These are phyloP conservation scores for Cordyceps tenuipes DNA, from an alignment of 2,329 filamentous ascomycete species.

Conservation along the genomic window DNA sequence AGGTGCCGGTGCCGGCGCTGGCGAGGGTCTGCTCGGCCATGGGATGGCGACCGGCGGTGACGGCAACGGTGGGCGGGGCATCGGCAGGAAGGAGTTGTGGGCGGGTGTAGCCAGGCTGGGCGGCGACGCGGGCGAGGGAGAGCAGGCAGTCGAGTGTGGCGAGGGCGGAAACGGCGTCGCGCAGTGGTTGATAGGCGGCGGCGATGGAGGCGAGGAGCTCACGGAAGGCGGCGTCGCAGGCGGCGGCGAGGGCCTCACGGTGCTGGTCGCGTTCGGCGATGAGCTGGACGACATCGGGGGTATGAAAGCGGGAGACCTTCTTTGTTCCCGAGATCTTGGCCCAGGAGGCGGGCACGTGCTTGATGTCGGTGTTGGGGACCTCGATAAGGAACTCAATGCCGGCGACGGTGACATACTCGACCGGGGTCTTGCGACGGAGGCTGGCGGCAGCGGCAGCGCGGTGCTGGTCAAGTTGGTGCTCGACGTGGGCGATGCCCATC, in stretches of 20 bases:
- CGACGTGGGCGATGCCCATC: conserved; percentile 81
- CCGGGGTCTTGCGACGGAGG: conserved; percentile 55
- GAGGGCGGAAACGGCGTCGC: conserved; percentile 79
- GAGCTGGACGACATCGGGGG: conserved; percentile 76
- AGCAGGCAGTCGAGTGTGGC: conserved; percentile 84
- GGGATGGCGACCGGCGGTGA: conserved; percentile 67
- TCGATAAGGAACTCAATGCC: conserved; percentile 95
- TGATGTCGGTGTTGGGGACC: conserved; percentile 72
- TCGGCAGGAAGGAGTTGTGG: conserved; percentile 58
- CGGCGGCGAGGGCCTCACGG: conserved; percentile 84
- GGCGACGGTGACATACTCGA: conserved; percentile 74
- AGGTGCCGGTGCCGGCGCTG: conserved; percentile 74
- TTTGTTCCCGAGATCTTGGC: conserved; percentile 92
- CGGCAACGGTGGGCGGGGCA: conserved; percentile 57
- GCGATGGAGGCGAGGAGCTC: conserved; percentile 65
- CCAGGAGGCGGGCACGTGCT: conserved; percentile 89
- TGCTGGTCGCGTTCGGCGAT: conserved; percentile 87
- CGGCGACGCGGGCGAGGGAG: conserved; percentile 75
- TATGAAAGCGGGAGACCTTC: conserved; percentile 85
- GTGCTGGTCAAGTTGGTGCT: conserved; percentile 79
- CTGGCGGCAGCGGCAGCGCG: conserved; percentile 61
- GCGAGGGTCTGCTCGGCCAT: conserved; percentile 91
- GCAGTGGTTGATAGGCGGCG: conserved; percentile 77
- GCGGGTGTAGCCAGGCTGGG: conserved; percentile 78
- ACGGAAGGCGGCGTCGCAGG: conserved; percentile 77